phyloP scores from a whole-genome alignment of 164 flowering plant species.

The Nymphaea thermarum region DNA sequence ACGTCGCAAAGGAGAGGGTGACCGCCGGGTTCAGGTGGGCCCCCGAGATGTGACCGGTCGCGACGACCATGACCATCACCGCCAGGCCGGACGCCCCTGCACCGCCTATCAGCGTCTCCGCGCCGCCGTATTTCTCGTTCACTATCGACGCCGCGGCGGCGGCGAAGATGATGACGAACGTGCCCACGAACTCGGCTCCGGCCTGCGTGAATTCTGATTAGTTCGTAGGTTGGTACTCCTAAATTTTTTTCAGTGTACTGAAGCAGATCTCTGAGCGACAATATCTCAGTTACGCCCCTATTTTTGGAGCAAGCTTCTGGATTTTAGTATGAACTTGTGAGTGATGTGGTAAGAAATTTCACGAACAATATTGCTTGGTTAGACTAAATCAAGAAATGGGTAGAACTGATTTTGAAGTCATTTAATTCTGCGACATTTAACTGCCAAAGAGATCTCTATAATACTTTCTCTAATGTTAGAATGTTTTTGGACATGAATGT shows the following conservation, averaged over 20 bases:
- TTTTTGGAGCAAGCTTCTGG: too few species aligned
- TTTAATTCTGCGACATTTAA: neutral
- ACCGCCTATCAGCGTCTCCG: conserved; percentile 62
- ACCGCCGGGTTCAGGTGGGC: conserved; percentile 84
- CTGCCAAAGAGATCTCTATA: too few species aligned
- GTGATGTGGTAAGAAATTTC: too few species aligned
- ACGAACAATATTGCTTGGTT: too few species aligned
- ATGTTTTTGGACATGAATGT: too few species aligned
- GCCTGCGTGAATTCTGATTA: conserved; percentile 21
- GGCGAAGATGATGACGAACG: conserved; percentile 67
- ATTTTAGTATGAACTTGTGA: too few species aligned
- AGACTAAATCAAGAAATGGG: too few species aligned
- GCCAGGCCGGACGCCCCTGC: conserved; percentile 80
- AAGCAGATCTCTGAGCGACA: neutral
- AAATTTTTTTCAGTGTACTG: neutral
- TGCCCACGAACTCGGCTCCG: conserved; percentile 85
- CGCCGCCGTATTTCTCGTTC: conserved; percentile 62
- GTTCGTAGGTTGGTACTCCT: too few species aligned
- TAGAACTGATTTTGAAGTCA: too few species aligned
- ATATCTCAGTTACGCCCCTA: neutral
- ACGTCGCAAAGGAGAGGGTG: conserved; percentile 64
- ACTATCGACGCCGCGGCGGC: conserved; percentile 79
- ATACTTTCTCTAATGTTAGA: too few species aligned
- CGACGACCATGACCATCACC: conserved; percentile 65
- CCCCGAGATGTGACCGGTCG: conserved; percentile 87